Evolutionary conservation across 2,329 filamentous ascomycete genomes (phyloP).

Genomic region (Sclerotiophoma versabilis): DNA sequence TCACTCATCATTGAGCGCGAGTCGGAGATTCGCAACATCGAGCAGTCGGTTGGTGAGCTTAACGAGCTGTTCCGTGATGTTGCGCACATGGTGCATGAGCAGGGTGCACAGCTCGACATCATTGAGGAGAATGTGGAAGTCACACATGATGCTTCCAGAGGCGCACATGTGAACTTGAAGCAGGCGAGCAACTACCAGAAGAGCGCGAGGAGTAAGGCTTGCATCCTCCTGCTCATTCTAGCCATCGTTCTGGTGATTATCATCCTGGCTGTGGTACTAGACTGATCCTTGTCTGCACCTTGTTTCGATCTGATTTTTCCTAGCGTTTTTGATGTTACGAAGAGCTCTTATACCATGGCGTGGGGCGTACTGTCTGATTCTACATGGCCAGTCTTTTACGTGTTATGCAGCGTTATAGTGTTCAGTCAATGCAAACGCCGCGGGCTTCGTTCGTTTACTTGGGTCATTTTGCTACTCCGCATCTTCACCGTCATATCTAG

Average conservation of each 20-base stretch:
- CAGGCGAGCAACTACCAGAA: conserved; percentile 92
- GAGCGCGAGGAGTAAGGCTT: conserved; percentile 92
- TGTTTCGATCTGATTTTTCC: conserved; percentile 13
- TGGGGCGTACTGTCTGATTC: conserved; percentile 1
- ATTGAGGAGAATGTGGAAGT: conserved; percentile 89
- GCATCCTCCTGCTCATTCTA: conserved; percentile 87
- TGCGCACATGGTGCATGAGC: conserved; percentile 95
- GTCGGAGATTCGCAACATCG: conserved; percentile 95
- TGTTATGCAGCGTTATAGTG: conserved; percentile 1
- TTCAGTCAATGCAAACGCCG: conserved; percentile 9
- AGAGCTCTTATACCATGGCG: conserved; percentile 29
- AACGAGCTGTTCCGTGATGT: conserved; percentile 98
- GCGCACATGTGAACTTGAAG: conserved; percentile 84
- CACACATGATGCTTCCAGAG: conserved; percentile 79
- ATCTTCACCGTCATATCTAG: neutral
- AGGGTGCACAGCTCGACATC: conserved; percentile 85
- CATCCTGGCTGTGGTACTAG: conserved; percentile 82
- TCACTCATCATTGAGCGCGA: conserved; percentile 95
- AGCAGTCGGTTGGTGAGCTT: conserved; percentile 92
- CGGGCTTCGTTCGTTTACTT: neutral
- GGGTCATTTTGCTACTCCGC: neutral
- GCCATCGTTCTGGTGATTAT: conserved; percentile 89
- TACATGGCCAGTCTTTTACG: neutral
- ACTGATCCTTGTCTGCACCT: conserved; percentile 54
- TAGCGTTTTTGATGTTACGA: conserved; percentile 11